phyloP scores from a whole-genome alignment of 345 rosid species.

The Eutrema yunnanense region DNA sequence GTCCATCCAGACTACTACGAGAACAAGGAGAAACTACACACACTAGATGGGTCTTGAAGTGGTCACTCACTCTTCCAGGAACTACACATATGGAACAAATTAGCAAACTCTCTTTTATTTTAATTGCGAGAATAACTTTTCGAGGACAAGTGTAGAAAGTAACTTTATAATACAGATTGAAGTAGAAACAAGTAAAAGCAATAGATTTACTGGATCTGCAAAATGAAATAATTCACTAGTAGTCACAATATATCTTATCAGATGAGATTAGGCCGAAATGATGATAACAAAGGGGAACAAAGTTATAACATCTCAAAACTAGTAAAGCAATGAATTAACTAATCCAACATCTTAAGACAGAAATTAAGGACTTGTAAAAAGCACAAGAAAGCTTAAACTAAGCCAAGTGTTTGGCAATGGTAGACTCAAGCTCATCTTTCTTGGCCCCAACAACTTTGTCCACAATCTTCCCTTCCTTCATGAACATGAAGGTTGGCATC shows the following conservation, averaged over 20 bases:
- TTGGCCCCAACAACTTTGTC: constrained; percentile 73
- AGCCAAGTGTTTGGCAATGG: constrained; percentile 53
- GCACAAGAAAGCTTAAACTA: background rate
- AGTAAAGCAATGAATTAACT: background rate
- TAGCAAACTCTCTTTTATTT: too few relatives aligned
- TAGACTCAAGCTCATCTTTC: constrained; percentile 65
- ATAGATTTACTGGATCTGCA: background rate
- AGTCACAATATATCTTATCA: background rate
- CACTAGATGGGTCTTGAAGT: too few relatives aligned
- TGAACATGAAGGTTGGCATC: constrained; percentile 75
- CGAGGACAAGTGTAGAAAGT: too few relatives aligned
- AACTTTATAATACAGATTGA: too few relatives aligned
- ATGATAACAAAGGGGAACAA: background rate
- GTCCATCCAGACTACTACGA: too few relatives aligned
- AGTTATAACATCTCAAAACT: background rate
- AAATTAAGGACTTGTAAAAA: background rate
- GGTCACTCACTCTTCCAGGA: too few relatives aligned
- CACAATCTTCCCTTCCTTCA: constrained; percentile 63
- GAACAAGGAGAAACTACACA: too few relatives aligned
- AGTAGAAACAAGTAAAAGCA: too few relatives aligned
- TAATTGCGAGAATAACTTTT: too few relatives aligned
- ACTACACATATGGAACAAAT: too few relatives aligned
- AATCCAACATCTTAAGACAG: background rate
- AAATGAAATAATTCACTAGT: background rate
- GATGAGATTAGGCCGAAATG: background rate